Conservation (phyloP, 768 basidiomycete species). For the Boletus edulis region DNA sequence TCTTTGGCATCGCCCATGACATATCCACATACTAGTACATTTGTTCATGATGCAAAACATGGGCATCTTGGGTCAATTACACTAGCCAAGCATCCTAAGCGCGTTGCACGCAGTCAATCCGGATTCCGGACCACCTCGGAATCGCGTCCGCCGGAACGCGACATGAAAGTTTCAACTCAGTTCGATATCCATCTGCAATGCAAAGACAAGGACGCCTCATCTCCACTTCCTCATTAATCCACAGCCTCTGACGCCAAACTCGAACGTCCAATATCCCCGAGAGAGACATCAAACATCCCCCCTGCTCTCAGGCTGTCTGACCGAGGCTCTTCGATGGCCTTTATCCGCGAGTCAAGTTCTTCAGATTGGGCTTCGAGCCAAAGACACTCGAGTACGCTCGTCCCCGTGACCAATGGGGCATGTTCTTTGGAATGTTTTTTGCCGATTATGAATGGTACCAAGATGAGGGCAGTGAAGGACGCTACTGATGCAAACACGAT, state of each 20-base stretch:
- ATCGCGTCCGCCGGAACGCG: no score
- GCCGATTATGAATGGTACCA: neutral
- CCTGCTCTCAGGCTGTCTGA: neutral
- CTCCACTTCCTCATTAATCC: neutral
- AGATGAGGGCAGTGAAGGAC: neutral
- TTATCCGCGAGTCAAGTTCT: neutral
- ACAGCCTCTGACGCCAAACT: neutral
- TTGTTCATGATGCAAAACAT: no score
- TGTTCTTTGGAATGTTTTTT: no score
- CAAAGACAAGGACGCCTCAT: neutral
- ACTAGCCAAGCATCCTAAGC: no score
- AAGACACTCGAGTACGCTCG: neutral
- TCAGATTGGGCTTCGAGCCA: neutral
- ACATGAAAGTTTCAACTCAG: no score
- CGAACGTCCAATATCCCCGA: neutral
- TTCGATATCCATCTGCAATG: no score
- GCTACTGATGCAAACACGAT: neutral
- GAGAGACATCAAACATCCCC: neutral
- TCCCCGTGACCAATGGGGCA: neutral
- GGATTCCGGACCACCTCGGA: no score
- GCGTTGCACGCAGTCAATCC: no score
- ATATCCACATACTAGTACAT: no score
- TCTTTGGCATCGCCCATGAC: constrained; percentile 72
- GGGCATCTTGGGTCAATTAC: no score
- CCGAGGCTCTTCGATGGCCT: neutral